Evolutionary conservation across 1,284 basidiomycete genomes (phyloP).

Genomic region (Tilletia setariae): DNA sequence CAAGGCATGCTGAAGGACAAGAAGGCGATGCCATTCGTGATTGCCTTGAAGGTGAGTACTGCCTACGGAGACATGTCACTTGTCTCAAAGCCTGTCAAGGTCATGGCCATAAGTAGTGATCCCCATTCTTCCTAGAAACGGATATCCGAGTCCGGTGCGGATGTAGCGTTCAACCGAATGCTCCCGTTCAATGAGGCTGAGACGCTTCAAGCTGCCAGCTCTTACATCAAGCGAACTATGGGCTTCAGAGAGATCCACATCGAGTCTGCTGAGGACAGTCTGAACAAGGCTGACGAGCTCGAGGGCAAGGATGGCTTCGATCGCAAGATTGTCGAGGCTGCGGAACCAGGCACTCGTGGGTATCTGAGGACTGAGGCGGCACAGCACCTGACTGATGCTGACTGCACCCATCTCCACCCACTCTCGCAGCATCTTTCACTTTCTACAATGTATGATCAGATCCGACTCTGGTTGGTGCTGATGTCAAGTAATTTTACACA

Average conservation of each 20-base stretch:
- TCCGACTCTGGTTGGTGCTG: too few relatives aligned
- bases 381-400: not conserved
- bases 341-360: conserved; percentile 69
- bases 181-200: conserved; percentile 80
- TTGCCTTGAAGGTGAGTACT: conserved; percentile 76
- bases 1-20: conserved; percentile 93
- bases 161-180: conserved; percentile 78
- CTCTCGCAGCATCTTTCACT: conserved; percentile 23
- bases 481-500: too few relatives aligned
- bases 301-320: conserved; percentile 64
- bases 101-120: not conserved
- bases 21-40: conserved; percentile 89
- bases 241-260: conserved; percentile 71
- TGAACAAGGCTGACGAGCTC: conserved; percentile 56
- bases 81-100: too few relatives aligned
- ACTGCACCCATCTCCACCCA: not conserved
- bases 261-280: conserved; percentile 68
- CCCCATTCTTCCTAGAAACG: conserved; percentile 65
- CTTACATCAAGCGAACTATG: conserved; percentile 79
- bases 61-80: not conserved
- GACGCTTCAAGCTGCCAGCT: conserved; percentile 60
- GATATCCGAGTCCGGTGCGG: conserved; percentile 72
- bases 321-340: conserved; percentile 70
- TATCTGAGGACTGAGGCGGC: not conserved
- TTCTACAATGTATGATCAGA: conserved; percentile 28